A percentile compares a stretch with the other conserved stretches of the same genome.
phyloP scores from a whole-genome alignment of 2,329 filamentous ascomycete genomes.

The Tolypocladium amazonense region DNA sequence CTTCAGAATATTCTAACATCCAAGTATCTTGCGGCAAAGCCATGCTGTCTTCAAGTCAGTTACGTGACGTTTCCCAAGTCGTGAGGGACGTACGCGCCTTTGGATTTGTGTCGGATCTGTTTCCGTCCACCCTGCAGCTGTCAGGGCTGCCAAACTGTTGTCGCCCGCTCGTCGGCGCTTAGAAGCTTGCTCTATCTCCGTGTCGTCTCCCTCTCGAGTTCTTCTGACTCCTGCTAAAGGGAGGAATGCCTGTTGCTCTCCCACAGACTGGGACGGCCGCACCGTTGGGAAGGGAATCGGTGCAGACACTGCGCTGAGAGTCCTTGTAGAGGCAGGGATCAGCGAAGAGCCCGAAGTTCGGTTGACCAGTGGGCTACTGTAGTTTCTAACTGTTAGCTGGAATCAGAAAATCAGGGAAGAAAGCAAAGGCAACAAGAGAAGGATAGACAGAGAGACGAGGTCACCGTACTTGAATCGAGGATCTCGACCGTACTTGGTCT shows the following conservation, averaged over 20 bases:
- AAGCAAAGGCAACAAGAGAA: not conserved
- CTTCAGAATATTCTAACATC: not conserved
- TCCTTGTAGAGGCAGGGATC: not conserved
- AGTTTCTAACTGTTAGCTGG: not conserved
- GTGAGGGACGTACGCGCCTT: not conserved
- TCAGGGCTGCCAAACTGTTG: not conserved
- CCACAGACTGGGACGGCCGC: not conserved
- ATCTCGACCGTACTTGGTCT: constrained; percentile 29
- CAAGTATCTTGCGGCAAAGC: not conserved
- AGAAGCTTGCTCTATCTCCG: not conserved
- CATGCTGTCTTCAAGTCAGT: not conserved
- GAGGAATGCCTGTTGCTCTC: not conserved
- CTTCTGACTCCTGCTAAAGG: not conserved
- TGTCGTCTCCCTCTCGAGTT: not conserved
- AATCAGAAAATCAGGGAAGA: not conserved
- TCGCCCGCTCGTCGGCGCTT: not conserved
- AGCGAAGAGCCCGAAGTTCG: not conserved
- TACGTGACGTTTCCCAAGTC: not conserved
- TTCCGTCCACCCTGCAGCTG: not conserved
- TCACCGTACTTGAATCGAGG: constrained; percentile 25
- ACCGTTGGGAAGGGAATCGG: not conserved
- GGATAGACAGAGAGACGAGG: not conserved
- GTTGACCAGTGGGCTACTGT: not conserved
- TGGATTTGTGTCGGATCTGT: not conserved
- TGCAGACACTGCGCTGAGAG: not conserved